phyloP scores from a whole-genome alignment of 495 filamentous ascomycete genomes.

The Peziza echinospora region DNA sequence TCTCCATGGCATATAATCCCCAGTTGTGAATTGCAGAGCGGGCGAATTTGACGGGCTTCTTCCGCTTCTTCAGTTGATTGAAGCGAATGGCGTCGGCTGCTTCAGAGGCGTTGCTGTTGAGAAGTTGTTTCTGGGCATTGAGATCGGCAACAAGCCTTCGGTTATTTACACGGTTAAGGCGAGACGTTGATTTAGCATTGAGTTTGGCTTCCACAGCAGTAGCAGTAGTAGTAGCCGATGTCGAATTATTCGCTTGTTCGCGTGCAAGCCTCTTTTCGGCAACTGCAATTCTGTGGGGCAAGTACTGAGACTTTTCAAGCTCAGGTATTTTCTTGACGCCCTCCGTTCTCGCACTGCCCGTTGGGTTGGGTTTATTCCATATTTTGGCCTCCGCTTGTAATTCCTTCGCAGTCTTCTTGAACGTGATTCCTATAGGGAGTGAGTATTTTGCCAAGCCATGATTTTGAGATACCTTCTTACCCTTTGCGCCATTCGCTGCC shows the following conservation, averaged over 20 bases:
- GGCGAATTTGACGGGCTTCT: conserved; percentile 96
- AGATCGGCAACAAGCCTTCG: conserved; percentile 83
- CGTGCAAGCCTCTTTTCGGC: conserved; percentile 58
- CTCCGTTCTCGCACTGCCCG: conserved; percentile 77
- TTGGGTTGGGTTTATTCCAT: conserved; percentile 69
- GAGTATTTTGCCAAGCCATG: conserved; percentile 18
- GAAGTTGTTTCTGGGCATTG: conserved; percentile 73
- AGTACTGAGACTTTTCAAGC: conserved; percentile 90
- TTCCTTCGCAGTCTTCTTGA: conserved; percentile 77
- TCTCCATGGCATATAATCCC: conserved; percentile 93
- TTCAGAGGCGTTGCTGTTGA: conserved; percentile 38
- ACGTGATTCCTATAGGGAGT: conserved; percentile 34
- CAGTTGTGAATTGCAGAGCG: conserved; percentile 97
- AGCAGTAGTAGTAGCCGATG: conserved; percentile 6
- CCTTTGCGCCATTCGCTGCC: conserved; percentile 39
- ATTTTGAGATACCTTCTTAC: too few species aligned
- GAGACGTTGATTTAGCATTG: conserved; percentile 34
- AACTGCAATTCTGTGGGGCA: conserved; percentile 91
- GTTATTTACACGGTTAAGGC: conserved; percentile 84
- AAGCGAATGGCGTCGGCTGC: conserved; percentile 73
- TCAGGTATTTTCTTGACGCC: conserved; percentile 85
- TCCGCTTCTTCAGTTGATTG: conserved; percentile 97
- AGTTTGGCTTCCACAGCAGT: conserved; percentile 2
- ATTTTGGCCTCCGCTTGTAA: conserved; percentile 59
- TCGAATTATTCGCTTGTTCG: conserved; percentile 36